These are phyloP conservation scores for Xylaria sp. DNA, from an alignment of 2,329 filamentous ascomycete species.

Conservation along the genomic window DNA sequence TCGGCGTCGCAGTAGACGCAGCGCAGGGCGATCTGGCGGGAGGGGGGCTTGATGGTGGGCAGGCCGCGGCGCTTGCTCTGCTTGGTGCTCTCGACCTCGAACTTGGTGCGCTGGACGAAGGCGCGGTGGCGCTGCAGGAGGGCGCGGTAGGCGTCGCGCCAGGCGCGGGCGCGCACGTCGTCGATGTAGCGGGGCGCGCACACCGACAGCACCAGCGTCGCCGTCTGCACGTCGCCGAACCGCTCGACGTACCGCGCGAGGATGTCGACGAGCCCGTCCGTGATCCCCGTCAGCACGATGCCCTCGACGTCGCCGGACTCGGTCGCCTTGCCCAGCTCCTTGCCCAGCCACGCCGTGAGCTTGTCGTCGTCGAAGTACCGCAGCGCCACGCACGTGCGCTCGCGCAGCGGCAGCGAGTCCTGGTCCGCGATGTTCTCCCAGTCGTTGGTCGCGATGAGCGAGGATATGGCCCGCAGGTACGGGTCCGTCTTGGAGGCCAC, in stretches of 20 bases:
- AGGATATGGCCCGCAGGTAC: slow-evolving; percentile 78
- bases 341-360: slow-evolving; percentile 68
- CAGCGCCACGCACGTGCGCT: slow-evolving; percentile 74
- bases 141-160: slow-evolving; percentile 72
- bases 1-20: slow-evolving; percentile 76
- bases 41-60: slow-evolving; percentile 65
- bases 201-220: slow-evolving; percentile 73
- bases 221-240: slow-evolving; percentile 78
- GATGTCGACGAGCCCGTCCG: slow-evolving; percentile 72
- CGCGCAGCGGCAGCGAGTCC: slow-evolving; percentile 71
- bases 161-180: slow-evolving; percentile 74
- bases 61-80: slow-evolving; percentile 66
- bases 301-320: slow-evolving; percentile 74
- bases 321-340: slow-evolving; percentile 64
- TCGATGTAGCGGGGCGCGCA: slow-evolving; percentile 76
- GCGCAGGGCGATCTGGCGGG: slow-evolving; percentile 71
- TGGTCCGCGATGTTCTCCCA: slow-evolving; percentile 77
- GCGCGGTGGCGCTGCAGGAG: slow-evolving; percentile 73
- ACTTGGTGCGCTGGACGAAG: slow-evolving; percentile 75
- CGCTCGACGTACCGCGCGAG: slow-evolving; percentile 75
- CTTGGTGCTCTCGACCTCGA: slow-evolving; percentile 75
- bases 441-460: slow-evolving; percentile 74
- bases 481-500: slow-evolving; percentile 70
- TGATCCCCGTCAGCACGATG: slow-evolving; percentile 76
- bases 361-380: slow-evolving; percentile 65